phyloP scores from a whole-genome alignment of 768 basidiomycete species.

The Zangia roseola region DNA sequence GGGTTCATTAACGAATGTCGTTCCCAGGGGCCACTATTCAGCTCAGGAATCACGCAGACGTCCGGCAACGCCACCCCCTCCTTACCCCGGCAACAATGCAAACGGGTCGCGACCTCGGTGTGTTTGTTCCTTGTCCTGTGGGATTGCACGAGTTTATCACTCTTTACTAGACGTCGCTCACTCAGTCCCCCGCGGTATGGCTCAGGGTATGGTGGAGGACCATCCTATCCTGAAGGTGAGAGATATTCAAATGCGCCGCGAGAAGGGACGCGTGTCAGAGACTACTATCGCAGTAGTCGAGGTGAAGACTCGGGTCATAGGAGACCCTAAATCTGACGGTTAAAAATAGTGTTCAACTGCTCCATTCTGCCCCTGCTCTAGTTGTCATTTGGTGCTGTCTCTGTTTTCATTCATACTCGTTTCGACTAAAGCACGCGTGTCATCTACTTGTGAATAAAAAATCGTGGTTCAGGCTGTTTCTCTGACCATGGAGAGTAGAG shows the following conservation, averaged over 20 bases:
- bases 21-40: slow-evolving; percentile 15
- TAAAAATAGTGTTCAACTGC: slow-evolving; percentile 6
- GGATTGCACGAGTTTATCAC: not conserved
- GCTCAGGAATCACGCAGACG: slow-evolving; percentile 44
- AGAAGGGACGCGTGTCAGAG: slow-evolving; percentile 34
- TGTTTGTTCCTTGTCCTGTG: slow-evolving; percentile 1
- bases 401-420: not conserved
- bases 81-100: slow-evolving; percentile 45
- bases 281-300: slow-evolving; percentile 38
- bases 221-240: slow-evolving; percentile 39
- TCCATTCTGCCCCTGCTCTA: not conserved
- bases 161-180: slow-evolving; percentile 59
- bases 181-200: slow-evolving; percentile 57
- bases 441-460: slow-evolving; percentile 3
- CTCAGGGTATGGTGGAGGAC: slow-evolving; percentile 55
- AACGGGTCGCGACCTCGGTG: slow-evolving; percentile 45
- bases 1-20: not conserved
- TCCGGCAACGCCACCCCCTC: slow-evolving; percentile 52
- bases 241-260: slow-evolving; percentile 46
- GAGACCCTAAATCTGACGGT: slow-evolving; percentile 21
- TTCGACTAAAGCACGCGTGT: slow-evolving; percentile 3
- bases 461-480: not conserved
- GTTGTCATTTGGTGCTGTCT: slow-evolving; percentile 2
- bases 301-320: slow-evolving; percentile 33
- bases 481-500: slow-evolving; percentile 2